A percentile compares a stretch with the other conserved stretches of the same genome.
These are phyloP conservation scores for Gossypium armourianum DNA, from an alignment of 441 rosid genomes.

Conservation along the genomic window DNA sequence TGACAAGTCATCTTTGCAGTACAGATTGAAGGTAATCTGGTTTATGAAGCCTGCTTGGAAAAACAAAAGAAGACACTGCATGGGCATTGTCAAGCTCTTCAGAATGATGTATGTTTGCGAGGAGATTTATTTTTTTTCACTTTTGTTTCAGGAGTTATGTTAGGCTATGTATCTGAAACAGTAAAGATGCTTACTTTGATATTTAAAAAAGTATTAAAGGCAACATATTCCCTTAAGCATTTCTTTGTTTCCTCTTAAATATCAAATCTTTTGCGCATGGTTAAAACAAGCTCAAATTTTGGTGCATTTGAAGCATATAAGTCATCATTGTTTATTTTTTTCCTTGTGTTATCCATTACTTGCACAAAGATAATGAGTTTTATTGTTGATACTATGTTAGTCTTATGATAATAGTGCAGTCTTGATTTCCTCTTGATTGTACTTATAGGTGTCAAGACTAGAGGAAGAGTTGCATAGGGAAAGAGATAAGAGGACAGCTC, in stretches of 20 bases:
- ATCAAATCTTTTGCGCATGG: not conserved
- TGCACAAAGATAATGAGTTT: conserved; percentile 1
- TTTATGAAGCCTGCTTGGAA: conserved; percentile 48
- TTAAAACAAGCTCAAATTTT: not conserved
- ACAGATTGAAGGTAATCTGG: conserved; percentile 55
- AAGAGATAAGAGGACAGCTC: conserved; percentile 47
- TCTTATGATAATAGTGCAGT: not conserved
- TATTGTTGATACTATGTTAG: not conserved
- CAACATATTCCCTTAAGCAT: not conserved
- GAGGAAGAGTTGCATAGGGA: conserved; percentile 71
- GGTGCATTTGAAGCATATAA: not conserved
- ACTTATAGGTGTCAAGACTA: conserved; percentile 57
- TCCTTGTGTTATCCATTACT: not conserved
- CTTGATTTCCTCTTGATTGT: conserved; percentile 7
- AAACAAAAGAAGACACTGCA: conserved; percentile 51
- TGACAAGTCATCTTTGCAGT: conserved; percentile 14
- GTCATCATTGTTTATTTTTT: not conserved
- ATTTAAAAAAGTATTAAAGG: too few relatives aligned
- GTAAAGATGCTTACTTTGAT: not conserved
- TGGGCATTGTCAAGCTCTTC: conserved; percentile 58
- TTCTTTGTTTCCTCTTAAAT: not conserved
- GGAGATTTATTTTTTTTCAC: not conserved
- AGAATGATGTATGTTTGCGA: conserved; percentile 56
- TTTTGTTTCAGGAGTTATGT: not conserved
- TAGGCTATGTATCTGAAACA: not conserved